Percentiles rank a stretch among this genome's conserved stretches.
These are phyloP conservation scores for Psilocybe cyanescens DNA, from an alignment of 768 basidiomycete species.

Conservation along the genomic window DNA sequence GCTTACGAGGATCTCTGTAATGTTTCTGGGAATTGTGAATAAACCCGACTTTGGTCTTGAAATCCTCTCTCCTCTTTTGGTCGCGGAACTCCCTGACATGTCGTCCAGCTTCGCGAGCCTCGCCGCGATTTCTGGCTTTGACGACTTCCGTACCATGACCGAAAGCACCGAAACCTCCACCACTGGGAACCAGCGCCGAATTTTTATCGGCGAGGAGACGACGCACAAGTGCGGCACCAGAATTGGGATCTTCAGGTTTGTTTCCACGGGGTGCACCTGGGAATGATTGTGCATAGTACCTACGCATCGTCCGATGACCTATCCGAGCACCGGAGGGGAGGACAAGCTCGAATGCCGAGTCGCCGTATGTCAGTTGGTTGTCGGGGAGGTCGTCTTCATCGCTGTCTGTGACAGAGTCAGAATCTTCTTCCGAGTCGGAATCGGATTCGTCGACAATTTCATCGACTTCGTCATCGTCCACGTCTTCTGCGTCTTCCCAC, in stretches of 20 bases:
- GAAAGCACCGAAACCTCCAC: conserved; percentile 86
- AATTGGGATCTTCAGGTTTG: conserved; percentile 65
- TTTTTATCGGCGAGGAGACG: conserved; percentile 81
- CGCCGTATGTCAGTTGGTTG: conserved; percentile 72
- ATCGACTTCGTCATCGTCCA: conserved; percentile 48
- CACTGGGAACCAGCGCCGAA: conserved; percentile 80
- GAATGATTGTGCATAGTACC: conserved; percentile 88
- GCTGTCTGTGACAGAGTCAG: conserved; percentile 34
- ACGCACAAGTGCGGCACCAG: conserved; percentile 77
- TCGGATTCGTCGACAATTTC: conserved; percentile 35
- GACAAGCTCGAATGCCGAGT: conserved; percentile 84
- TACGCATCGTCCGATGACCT: conserved; percentile 85
- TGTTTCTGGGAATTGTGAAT: conserved; percentile 89
- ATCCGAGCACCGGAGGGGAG: conserved; percentile 92
- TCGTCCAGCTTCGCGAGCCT: conserved; percentile 89
- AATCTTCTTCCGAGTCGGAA: conserved; percentile 21
- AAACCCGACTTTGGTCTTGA: conserved; percentile 83
- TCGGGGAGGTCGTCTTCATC: conserved; percentile 43
- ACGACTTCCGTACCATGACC: conserved; percentile 83
- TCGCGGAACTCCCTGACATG: conserved; percentile 87
- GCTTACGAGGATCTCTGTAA: conserved; percentile 64
- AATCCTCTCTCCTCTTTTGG: conserved; percentile 75
- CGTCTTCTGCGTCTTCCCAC: conserved; percentile 48
- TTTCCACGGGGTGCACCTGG: conserved; percentile 41
- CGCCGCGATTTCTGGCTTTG: conserved; percentile 92